Evolutionary conservation across 2,329 filamentous ascomycete genomes (phyloP).

Genomic region (Talaromyces marneffei): DNA sequence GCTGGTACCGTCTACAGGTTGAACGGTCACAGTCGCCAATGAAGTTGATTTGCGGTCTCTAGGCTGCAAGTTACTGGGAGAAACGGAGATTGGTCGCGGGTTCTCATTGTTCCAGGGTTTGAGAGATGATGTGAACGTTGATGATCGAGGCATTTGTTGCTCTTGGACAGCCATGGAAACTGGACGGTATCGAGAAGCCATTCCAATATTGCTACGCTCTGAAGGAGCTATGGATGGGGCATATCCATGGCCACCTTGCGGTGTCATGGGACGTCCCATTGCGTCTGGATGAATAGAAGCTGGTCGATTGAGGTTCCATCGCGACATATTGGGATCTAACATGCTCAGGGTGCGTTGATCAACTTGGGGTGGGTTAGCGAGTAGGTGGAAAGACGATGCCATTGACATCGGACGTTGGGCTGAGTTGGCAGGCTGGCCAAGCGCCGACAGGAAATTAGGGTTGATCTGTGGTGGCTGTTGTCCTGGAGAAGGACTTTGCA

Average conservation of each 20-base stretch:
- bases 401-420: constrained; percentile 47
- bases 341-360: constrained; percentile 72
- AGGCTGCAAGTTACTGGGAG: constrained; percentile 20
- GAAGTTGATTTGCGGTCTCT: constrained; percentile 24
- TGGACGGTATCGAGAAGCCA: constrained; percentile 84
- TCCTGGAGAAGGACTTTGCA: constrained; percentile 52
- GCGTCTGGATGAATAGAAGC: constrained; percentile 29
- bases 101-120: constrained; percentile 36
- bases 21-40: constrained; percentile 25
- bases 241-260: constrained; percentile 49
- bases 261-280: constrained; percentile 22
- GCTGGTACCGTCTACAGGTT: constrained; percentile 25
- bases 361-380: constrained; percentile 26
- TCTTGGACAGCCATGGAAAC: constrained; percentile 61
- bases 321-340: constrained; percentile 59
- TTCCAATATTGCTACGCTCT: constrained; percentile 87
- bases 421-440: constrained; percentile 21
- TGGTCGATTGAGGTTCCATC: constrained; percentile 30
- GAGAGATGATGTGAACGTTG: constrained; percentile 30
- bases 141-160: constrained; percentile 21
- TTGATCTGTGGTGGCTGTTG: constrained; percentile 28
- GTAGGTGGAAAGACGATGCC: constrained; percentile 27
- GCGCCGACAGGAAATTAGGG: constrained; percentile 21
- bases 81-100: constrained; percentile 21
- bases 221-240: constrained; percentile 89